Percentiles rank a stretch among this genome's conserved stretches.
Evolutionary conservation across 2,329 filamentous ascomycete genomes (phyloP).

Genomic region (Xylaria sp.): DNA sequence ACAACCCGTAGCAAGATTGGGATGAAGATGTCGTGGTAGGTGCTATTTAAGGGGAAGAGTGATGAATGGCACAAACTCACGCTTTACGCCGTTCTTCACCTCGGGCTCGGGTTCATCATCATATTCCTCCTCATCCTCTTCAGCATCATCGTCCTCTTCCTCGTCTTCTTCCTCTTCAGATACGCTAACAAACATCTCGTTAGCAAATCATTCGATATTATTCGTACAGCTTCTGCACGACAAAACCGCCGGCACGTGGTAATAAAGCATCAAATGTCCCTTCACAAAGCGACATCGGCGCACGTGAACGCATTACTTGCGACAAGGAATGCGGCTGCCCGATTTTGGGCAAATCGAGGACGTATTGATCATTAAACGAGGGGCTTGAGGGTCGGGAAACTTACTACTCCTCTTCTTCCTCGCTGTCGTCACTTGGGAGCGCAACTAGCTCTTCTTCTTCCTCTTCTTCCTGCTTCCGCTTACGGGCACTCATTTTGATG

Average conservation of each 20-base stretch:
- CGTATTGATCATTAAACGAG: slow-evolving; percentile 2
- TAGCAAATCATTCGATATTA: slow-evolving; percentile 4
- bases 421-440: slow-evolving; percentile 44
- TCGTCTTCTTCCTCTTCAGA: slow-evolving; percentile 43
- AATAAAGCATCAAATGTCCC: background rate
- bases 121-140: slow-evolving; percentile 40
- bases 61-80: slow-evolving; percentile 32
- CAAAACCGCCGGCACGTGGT: background rate
- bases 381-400: slow-evolving; percentile 21
- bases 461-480: slow-evolving; percentile 44
- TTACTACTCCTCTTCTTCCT: slow-evolving; percentile 46
- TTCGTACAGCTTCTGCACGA: background rate
- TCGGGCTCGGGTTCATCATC: slow-evolving; percentile 40
- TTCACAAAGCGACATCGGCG: slow-evolving; percentile 26
- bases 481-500: slow-evolving; percentile 40
- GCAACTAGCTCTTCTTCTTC: slow-evolving; percentile 45
- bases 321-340: slow-evolving; percentile 8
- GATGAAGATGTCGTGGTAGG: background rate
- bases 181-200: slow-evolving; percentile 30
- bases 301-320: slow-evolving; percentile 29
- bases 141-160: slow-evolving; percentile 42
- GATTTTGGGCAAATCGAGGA: background rate
- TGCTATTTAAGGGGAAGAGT: background rate
- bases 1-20: background rate
- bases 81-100: slow-evolving; percentile 40